A percentile compares a stretch with the other conserved stretches of the same genome.
These are phyloP conservation scores for Ustilago cynodontis DNA, from an alignment of 1,284 basidiomycete species.

Conservation along the genomic window DNA sequence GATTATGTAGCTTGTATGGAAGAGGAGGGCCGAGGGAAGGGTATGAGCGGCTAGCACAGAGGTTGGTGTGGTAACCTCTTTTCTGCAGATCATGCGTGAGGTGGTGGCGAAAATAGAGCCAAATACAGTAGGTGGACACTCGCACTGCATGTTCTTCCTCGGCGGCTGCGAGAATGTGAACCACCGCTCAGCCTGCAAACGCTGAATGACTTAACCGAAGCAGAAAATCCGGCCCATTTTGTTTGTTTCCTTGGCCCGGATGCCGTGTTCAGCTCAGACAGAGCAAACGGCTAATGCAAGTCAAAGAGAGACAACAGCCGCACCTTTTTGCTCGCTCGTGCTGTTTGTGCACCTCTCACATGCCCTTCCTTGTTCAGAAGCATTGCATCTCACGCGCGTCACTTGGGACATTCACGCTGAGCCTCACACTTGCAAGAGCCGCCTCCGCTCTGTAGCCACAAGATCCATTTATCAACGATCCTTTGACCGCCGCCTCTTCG, in stretches of 20 bases:
- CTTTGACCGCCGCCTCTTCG: not conserved
- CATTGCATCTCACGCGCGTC: conserved; percentile 1
- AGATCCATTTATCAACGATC: not conserved
- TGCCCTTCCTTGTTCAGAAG: not conserved
- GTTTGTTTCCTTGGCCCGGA: conserved; percentile 8
- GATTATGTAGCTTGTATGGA: not conserved
- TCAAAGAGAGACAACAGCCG: no score
- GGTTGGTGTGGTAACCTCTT: not conserved
- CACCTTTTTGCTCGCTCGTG: no score
- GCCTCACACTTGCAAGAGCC: not conserved
- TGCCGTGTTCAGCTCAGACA: not conserved
- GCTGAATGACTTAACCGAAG: not conserved
- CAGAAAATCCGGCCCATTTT: not conserved
- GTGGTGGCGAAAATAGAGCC: not conserved
- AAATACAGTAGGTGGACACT: not conserved
- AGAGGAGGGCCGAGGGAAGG: not conserved
- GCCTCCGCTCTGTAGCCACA: not conserved
- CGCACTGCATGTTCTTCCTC: not conserved
- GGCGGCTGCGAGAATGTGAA: not conserved
- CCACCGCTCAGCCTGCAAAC: not conserved
- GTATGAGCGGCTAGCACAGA: not conserved
- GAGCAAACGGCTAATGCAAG: not conserved
- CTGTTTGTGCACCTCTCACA: not conserved
- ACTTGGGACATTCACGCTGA: not conserved
- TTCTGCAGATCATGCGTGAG: not conserved